These are phyloP conservation scores for Cladosporium sp. DNA, from an alignment of 2,329 filamentous ascomycete species.

Conservation along the genomic window DNA sequence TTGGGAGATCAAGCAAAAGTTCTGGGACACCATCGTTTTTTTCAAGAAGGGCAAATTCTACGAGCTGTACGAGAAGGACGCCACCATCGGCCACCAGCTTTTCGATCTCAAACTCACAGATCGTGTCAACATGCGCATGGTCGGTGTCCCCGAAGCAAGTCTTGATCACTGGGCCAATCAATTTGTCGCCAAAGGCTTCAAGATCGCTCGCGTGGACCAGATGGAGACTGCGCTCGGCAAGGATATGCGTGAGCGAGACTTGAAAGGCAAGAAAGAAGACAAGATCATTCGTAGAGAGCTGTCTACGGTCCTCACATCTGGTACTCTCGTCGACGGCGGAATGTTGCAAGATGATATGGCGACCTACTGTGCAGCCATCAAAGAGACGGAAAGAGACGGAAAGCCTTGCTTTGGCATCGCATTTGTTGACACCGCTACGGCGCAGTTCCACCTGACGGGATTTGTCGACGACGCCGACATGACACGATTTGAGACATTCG, in stretches of 20 bases:
- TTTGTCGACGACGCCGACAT: constrained; percentile 89
- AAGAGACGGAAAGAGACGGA: constrained; percentile 62
- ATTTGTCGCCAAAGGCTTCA: constrained; percentile 96
- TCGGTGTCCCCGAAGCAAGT: constrained; percentile 91
- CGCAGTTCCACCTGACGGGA: constrained; percentile 88
- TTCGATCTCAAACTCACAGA: constrained; percentile 98
- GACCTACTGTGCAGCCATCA: constrained; percentile 92
- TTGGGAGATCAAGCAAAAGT: constrained; percentile 98
- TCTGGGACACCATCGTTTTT: constrained; percentile 96
- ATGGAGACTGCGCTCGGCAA: constrained; percentile 94
- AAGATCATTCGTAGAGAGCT: constrained; percentile 92
- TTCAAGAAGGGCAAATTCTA: constrained; percentile 99
- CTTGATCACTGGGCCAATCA: constrained; percentile 97
- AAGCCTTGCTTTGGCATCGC: constrained; percentile 83
- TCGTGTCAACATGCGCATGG: constrained; percentile 99
- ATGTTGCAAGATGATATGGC: constrained; percentile 99
- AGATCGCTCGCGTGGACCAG: constrained; percentile 94
- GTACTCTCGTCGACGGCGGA: constrained; percentile 87
- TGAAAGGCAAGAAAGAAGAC: constrained; percentile 68
- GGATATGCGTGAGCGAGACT: constrained; percentile 89
- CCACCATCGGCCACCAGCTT: constrained; percentile 89
- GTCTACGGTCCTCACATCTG: constrained; percentile 82
- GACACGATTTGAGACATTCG: constrained; percentile 94
- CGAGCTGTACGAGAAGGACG: constrained; percentile 96
- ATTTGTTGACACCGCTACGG: constrained; percentile 92